Percentiles rank a stretch among this genome's conserved stretches.
phyloP scores from a whole-genome alignment of 805 yeast genomes.

The Monosporozyma unispora region DNA sequence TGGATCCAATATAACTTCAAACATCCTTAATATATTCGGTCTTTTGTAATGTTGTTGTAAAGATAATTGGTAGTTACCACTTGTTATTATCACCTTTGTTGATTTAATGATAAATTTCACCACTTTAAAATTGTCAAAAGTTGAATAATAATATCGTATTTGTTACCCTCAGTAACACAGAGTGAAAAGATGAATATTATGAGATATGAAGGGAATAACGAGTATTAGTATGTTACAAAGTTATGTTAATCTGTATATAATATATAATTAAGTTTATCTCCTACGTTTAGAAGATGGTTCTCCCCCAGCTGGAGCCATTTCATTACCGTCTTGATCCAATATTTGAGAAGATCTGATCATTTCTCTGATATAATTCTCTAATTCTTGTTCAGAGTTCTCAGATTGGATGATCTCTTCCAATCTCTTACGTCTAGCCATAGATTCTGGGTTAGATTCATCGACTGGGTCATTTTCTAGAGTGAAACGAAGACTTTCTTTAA shows the following conservation, averaged over 20 bases:
- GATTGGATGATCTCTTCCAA: slow-evolving; percentile 67
- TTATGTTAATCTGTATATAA: background rate
- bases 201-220: background rate
- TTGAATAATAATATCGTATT: background rate
- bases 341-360: slow-evolving; percentile 52
- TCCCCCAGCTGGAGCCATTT: slow-evolving; percentile 11
- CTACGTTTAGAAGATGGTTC: slow-evolving; percentile 18
- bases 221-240: background rate
- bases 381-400: slow-evolving; percentile 71
- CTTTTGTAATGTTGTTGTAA: background rate
- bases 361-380: slow-evolving; percentile 56
- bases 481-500: slow-evolving; percentile 43
- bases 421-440: slow-evolving; percentile 48
- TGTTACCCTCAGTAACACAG: background rate
- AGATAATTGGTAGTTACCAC: background rate
- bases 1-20: slow-evolving; percentile 4
- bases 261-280: background rate
- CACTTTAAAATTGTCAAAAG: background rate
- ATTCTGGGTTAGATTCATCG: slow-evolving; percentile 35
- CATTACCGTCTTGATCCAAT: slow-evolving; percentile 6
- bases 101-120: background rate
- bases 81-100: background rate
- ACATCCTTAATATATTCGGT: background rate
- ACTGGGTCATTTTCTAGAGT: slow-evolving; percentile 41
- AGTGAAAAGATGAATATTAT: background rate